Evolutionary conservation across 345 rosid genomes (phyloP).

Genomic region (Salix suchowensis): DNA sequence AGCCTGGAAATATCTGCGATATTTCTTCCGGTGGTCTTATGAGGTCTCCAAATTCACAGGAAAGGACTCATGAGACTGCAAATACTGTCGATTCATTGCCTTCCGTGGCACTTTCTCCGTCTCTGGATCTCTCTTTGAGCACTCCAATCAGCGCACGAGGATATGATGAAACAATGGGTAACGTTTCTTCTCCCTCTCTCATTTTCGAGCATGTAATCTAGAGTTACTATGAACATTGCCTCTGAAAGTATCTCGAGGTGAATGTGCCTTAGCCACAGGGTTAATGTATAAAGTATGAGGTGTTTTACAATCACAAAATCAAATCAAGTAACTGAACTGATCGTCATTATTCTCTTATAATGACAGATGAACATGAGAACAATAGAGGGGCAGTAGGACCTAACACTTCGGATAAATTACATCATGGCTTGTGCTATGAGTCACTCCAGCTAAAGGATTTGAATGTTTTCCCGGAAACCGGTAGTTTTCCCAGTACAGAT

Average conservation of each 20-base stretch:
- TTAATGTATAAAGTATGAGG: background rate
- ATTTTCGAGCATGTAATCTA: background rate
- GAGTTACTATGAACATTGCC: no score
- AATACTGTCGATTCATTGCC: background rate
- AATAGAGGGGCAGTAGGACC: background rate
- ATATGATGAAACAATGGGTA: background rate
- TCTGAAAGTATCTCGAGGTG: no score
- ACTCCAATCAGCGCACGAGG: background rate
- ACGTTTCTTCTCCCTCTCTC: background rate
- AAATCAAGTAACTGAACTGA: no score
- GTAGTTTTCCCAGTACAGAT: background rate
- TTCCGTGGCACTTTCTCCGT: background rate
- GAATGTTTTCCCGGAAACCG: background rate
- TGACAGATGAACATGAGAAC: background rate
- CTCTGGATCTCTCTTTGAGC: conserved; percentile 1
- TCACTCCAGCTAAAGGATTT: conserved; percentile 1
- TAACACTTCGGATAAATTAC: background rate
- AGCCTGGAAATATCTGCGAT: background rate
- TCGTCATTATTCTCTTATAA: background rate
- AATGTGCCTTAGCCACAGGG: no score
- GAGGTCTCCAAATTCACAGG: background rate
- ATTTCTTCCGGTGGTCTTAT: background rate
- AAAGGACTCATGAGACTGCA: conserved; percentile 1
- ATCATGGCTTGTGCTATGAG: conserved; percentile 3
- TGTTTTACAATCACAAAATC: background rate